phyloP scores from a whole-genome alignment of 2,329 filamentous ascomycete species.

The Fusarium sterilihyphosum region DNA sequence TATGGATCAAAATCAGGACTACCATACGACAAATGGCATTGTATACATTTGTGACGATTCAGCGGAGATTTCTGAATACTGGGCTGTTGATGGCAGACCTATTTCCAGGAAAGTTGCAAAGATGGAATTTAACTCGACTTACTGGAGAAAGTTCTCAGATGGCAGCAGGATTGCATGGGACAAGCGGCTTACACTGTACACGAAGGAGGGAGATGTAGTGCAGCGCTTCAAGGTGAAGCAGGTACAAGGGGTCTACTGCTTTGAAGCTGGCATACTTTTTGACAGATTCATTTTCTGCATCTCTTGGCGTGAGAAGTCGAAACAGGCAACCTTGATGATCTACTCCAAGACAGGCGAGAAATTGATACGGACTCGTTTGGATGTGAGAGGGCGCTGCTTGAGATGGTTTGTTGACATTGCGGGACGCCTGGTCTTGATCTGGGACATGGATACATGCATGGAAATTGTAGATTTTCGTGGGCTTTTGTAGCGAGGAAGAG shows the following conservation, averaged over 20 bases:
- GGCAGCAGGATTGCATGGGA: neutral
- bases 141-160: neutral
- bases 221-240: neutral
- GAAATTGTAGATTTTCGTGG: neutral
- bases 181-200: neutral
- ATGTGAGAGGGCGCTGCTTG: neutral
- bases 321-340: neutral
- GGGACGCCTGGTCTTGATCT: slow-evolving; percentile 1
- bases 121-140: neutral
- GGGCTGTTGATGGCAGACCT: neutral
- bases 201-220: neutral
- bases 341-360: slow-evolving; percentile 10
- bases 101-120: neutral
- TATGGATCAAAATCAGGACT: neutral
- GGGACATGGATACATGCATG: neutral
- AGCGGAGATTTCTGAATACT: neutral
- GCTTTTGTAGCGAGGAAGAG: neutral
- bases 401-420: slow-evolving; percentile 12
- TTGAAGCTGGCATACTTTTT: neutral
- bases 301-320: neutral
- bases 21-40: neutral
- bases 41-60: neutral
- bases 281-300: slow-evolving; percentile 19
- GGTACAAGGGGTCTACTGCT: neutral
- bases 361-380: neutral